A percentile compares a stretch with the other conserved stretches of the same genome.
Evolutionary conservation across 306 rosid species (phyloP).

Genomic region (Cucurbita ficifolia): DNA sequence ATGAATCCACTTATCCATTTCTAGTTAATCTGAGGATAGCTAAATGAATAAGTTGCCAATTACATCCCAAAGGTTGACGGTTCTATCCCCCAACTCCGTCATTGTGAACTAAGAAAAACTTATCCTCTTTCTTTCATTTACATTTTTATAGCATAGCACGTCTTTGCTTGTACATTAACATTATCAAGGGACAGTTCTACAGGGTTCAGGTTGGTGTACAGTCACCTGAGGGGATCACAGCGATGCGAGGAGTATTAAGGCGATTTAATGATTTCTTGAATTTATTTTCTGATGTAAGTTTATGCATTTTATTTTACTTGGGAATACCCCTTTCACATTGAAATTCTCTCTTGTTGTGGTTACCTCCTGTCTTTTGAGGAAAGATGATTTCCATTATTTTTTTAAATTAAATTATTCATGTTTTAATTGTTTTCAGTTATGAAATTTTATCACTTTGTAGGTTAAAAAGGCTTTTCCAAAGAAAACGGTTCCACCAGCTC

Average conservation of each 20-base stretch:
- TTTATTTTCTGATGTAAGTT: conserved; percentile 70
- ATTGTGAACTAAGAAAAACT: too few relatives aligned
- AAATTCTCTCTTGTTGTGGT: background rate
- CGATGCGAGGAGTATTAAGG: conserved; percentile 50
- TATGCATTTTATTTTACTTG: conserved; percentile 5
- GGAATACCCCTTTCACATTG: background rate
- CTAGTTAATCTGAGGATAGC: background rate
- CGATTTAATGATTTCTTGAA: conserved; percentile 92
- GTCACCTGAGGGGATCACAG: conserved; percentile 45
- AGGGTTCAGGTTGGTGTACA: conserved; percentile 95
- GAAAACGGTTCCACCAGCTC: conserved; percentile 74
- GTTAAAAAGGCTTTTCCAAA: conserved; percentile 64
- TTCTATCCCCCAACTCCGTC: background rate
- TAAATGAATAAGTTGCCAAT: background rate
- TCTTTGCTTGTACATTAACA: conserved; percentile 25
- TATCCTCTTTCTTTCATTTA: background rate
- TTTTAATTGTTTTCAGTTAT: conserved; percentile 5
- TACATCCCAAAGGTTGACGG: background rate
- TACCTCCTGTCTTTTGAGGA: background rate
- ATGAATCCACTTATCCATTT: background rate
- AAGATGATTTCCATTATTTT: background rate
- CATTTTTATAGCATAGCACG: conserved; percentile 1
- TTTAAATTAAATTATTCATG: conserved; percentile 7
- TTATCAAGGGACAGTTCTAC: conserved; percentile 83
- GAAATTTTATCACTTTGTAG: conserved; percentile 28